Evolutionary conservation across 2,329 filamentous ascomycete species (phyloP).

Genomic region (Dothistroma pini): DNA sequence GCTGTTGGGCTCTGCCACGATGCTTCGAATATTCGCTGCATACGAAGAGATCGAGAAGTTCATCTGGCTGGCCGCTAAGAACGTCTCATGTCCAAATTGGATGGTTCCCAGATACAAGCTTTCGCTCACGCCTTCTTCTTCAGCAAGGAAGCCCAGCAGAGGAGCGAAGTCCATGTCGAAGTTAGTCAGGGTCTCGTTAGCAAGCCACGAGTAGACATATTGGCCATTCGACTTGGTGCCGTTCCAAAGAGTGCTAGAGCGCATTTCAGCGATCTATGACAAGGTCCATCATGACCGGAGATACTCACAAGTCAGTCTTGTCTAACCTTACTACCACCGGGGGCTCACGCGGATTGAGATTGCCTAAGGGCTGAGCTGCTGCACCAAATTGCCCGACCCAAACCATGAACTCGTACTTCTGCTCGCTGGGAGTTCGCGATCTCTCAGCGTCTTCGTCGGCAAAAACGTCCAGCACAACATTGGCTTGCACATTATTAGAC

Average conservation of each 20-base stretch:
- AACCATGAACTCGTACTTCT: conserved; percentile 23
- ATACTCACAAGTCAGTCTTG: conserved; percentile 14
- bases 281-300: neutral
- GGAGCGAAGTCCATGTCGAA: conserved; percentile 21
- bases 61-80: conserved; percentile 16
- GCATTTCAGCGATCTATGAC: conserved; percentile 1
- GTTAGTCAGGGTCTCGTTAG: conserved; percentile 16
- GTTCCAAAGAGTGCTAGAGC: conserved; percentile 15
- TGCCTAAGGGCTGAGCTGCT: conserved; percentile 17
- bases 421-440: conserved; percentile 12
- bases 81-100: conserved; percentile 20
- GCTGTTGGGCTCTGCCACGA: neutral
- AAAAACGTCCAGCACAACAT: conserved; percentile 20
- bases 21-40: conserved; percentile 6
- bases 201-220: conserved; percentile 19
- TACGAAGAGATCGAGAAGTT: conserved; percentile 14
- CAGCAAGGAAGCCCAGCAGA: conserved; percentile 12
- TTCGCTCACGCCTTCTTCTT: conserved; percentile 9
- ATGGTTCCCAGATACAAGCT: conserved; percentile 18
- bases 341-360: conserved; percentile 9
- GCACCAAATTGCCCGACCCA: conserved; percentile 21
- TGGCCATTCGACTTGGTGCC: conserved; percentile 19
- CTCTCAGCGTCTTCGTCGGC: conserved; percentile 16
- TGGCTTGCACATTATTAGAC: conserved; percentile 15
- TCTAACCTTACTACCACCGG: conserved; percentile 10